These are phyloP conservation scores for Maudiozyma bulderi DNA, from an alignment of 805 yeast genomes.

Conservation along the genomic window DNA sequence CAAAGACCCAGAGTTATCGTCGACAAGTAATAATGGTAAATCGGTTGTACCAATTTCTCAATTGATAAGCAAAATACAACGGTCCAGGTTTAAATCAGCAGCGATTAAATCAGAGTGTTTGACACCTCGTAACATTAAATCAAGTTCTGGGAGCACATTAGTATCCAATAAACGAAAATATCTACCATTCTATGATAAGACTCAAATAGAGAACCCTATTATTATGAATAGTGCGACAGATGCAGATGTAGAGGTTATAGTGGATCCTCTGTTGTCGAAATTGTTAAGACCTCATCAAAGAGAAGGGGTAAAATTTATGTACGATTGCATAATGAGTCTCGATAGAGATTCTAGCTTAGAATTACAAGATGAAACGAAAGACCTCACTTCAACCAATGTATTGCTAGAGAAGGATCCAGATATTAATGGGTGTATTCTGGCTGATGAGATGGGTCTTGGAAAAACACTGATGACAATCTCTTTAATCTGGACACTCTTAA, in stretches of 20 bases:
- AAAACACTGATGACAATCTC: slow-evolving; percentile 81
- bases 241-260: slow-evolving; percentile 38
- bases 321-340: slow-evolving; percentile 72
- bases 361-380: not conserved
- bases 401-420: slow-evolving; percentile 19
- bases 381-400: slow-evolving; percentile 7
- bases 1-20: not conserved
- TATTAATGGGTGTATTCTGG: slow-evolving; percentile 65
- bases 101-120: not conserved
- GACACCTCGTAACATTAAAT: not conserved
- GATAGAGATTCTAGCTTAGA: slow-evolving; percentile 17
- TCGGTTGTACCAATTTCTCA: not conserved
- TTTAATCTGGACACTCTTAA: slow-evolving; percentile 71
- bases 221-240: slow-evolving; percentile 32
- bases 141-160: not conserved
- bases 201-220: slow-evolving; percentile 30
- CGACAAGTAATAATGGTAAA: not conserved
- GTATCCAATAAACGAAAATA: not conserved
- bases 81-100: not conserved
- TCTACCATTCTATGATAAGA: slow-evolving; percentile 35
- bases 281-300: slow-evolving; percentile 74
- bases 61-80: not conserved
- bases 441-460: slow-evolving; percentile 97
- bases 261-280: slow-evolving; percentile 48
- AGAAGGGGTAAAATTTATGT: slow-evolving; percentile 74